Conservation (phyloP, 208 protist species). For the Leishmania mexicana region DNA sequence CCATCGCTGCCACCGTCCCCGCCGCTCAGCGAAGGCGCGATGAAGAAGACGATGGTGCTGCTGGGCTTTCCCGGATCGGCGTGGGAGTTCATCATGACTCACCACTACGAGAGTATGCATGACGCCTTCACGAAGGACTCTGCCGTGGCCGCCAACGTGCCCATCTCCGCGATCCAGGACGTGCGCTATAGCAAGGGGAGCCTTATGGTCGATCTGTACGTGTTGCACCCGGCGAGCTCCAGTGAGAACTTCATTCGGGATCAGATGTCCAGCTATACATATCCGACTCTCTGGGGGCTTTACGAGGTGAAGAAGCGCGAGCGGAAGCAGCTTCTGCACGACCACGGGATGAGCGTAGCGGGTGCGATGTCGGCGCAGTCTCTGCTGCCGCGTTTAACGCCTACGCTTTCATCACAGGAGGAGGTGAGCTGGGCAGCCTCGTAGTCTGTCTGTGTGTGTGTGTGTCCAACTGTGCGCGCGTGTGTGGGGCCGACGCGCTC, state of each 20-base stretch:
- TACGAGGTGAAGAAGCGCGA: constrained; percentile 36
- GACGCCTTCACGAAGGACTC: constrained; percentile 32
- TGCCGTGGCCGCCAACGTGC: constrained; percentile 15
- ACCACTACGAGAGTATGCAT: constrained; percentile 38
- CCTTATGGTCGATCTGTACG: constrained; percentile 34
- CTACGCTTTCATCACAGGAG: constrained; percentile 23
- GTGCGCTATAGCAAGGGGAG: constrained; percentile 33
- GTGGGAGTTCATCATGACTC: constrained; percentile 32
- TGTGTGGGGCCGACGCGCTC: not conserved
- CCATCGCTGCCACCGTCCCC: not conserved
- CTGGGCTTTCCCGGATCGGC: constrained; percentile 32
- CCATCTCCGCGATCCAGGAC: constrained; percentile 27
- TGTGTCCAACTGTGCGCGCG: not conserved
- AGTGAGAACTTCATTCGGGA: constrained; percentile 20
- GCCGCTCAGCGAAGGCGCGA: constrained; percentile 17
- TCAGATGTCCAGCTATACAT: constrained; percentile 27
- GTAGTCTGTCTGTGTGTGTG: not conserved
- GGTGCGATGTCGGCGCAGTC: not conserved
- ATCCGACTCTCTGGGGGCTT: constrained; percentile 26
- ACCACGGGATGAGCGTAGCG: not conserved
- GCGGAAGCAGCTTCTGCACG: constrained; percentile 23
- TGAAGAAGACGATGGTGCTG: constrained; percentile 34
- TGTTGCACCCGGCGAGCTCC: constrained; percentile 23
- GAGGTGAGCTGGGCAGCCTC: constrained; percentile 21
- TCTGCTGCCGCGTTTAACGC: not conserved